Base-by-base conservation (phyloP, 2,329 filamentous ascomycete genomes). In the Epicoccum sorghinum region DNA sequence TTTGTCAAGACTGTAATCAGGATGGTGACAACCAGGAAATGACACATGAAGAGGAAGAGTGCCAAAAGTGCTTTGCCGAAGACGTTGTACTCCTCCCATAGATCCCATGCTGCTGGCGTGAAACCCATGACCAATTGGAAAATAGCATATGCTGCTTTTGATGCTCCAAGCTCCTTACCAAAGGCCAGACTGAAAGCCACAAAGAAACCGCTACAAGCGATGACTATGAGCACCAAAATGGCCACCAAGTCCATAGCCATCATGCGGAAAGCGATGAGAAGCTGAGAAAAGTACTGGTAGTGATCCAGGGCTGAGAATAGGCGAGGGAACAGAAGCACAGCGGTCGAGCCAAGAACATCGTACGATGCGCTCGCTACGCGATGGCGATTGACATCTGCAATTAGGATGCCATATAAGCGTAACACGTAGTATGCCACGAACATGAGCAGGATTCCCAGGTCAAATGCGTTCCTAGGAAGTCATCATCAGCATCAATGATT, bases 111-210 rank as follows among this genome's bases (percentile, higher is more conserved):
- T 12, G 93, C 91, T 9, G 93, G 93, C 0, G 92, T 96, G 71
- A 96, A 98, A 7, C 93, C 93, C 91, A 97, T 96, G 33, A 97
- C 76, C 57, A 97, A 89, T 77, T 97, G 93, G 65, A 98, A 96
- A 48, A 97, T 87, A 61, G 89, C 89, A 74, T 93, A 98, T 4
- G 91, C 91, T n/a, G 96, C 87, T 42, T 87, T 87, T 8, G 80
- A 81, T 5, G 89, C 86, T 60, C 89, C 85, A 46, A 89, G 86
- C 6, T 88, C 82, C 51, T 84, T 86, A 3, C 81, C 83, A 68
- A 89, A 89, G 0, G 93, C 93, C 47, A 96, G 79, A 0, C 90
- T 93, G 72, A 98, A 96, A 57, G 96, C 95, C 46, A 96, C 91
- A 65, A 96, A 96, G 76, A 97, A 98, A 22, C 93, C 93, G 67